A percentile compares a stretch with the other conserved stretches of the same genome.
Conservation (phyloP, 139 green algal genomes). For the Micractinium conductrix region DNA sequence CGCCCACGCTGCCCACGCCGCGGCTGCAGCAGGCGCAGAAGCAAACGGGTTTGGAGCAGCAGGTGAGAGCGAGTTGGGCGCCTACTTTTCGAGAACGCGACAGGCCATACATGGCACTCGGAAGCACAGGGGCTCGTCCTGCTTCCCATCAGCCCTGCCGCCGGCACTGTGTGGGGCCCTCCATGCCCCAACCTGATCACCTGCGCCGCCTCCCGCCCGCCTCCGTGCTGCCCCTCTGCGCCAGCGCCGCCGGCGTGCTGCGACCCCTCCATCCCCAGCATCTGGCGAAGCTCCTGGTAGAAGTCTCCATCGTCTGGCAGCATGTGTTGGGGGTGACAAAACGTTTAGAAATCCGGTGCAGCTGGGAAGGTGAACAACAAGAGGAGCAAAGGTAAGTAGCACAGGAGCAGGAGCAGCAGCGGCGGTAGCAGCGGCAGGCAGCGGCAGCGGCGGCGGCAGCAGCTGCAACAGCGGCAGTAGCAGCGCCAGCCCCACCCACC, state of each 20-base stretch:
- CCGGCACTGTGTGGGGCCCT: too few species aligned
- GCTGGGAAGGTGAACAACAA: too few species aligned
- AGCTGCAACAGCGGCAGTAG: neutral
- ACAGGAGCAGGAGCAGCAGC: neutral
- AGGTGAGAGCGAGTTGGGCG: too few species aligned
- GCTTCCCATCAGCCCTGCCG: neutral
- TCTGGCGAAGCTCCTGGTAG: slow-evolving; percentile 37
- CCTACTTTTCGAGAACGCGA: too few species aligned
- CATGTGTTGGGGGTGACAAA: too few species aligned
- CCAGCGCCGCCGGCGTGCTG: neutral
- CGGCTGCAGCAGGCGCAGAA: neutral
- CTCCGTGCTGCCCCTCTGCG: neutral
- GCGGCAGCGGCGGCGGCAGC: too few species aligned
- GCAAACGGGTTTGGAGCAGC: neutral
- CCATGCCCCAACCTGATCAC: neutral
- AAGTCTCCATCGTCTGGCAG: slow-evolving; percentile 46
- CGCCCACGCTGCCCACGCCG: neutral
- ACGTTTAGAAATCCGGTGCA: too few species aligned
- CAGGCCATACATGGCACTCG: too few species aligned
- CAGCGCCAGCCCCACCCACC: neutral
- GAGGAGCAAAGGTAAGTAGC: neutral
- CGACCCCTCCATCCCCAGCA: slow-evolving; percentile 25
- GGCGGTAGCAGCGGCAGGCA: neutral
- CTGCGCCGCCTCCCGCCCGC: neutral
- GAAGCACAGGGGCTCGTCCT: neutral